phyloP scores from a whole-genome alignment of 768 basidiomycete species.

The Clitopilus hobsonii region DNA sequence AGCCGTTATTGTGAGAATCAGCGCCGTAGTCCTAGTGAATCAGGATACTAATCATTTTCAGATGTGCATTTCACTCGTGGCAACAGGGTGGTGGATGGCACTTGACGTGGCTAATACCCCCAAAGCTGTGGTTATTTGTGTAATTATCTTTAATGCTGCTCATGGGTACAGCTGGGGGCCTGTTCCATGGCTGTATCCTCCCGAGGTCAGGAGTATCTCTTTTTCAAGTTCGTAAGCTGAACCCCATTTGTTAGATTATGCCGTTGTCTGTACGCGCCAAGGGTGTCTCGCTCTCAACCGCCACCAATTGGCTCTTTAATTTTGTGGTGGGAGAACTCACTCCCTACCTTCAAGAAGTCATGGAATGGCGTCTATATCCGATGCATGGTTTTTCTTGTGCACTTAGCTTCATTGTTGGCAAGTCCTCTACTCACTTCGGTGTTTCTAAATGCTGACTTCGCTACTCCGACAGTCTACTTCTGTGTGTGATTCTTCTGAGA shows the following conservation, averaged over 20 bases:
- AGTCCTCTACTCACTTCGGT: conserved; percentile 13
- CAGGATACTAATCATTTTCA: conserved; percentile 19
- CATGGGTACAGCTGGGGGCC: conserved; percentile 94
- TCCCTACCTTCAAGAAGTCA: conserved; percentile 80
- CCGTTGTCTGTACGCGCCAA: conserved; percentile 86
- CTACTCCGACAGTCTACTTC: conserved; percentile 57
- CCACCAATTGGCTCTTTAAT: conserved; percentile 87
- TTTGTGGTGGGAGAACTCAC: conserved; percentile 87
- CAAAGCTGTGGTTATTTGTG: conserved; percentile 80
- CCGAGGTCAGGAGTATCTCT: conserved; percentile 50
- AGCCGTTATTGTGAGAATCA: conserved; percentile 58
- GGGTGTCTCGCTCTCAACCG: conserved; percentile 93
- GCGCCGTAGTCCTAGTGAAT: neutral
- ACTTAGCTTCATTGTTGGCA: conserved; percentile 79
- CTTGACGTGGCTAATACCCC: conserved; percentile 84
- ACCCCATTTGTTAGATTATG: conserved; percentile 59
- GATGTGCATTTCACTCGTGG: conserved; percentile 78
- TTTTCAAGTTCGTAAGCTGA: neutral
- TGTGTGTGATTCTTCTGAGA: conserved; percentile 35
- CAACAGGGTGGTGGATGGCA: conserved; percentile 93
- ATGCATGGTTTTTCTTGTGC: conserved; percentile 95
- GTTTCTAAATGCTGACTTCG: conserved; percentile 2
- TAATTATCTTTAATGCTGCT: conserved; percentile 90
- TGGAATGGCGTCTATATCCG: conserved; percentile 88
- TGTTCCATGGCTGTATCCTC: conserved; percentile 83